Percentiles rank a stretch among this genome's conserved stretches.
Evolutionary conservation across 2,329 filamentous ascomycete species (phyloP).

Genomic region (Fusarium palustre): DNA sequence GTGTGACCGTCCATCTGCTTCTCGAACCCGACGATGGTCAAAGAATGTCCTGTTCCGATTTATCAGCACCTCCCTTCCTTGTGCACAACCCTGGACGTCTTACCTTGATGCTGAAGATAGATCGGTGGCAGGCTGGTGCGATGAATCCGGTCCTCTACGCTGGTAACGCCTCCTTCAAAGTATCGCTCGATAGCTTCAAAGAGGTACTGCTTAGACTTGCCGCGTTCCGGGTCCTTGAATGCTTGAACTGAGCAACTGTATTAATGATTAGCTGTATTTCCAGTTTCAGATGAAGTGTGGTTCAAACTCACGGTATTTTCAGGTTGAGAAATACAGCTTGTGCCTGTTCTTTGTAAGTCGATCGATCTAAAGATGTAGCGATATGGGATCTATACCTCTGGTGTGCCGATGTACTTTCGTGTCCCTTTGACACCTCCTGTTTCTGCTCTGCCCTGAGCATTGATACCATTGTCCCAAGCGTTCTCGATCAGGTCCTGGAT

Average conservation of each 20-base stretch:
- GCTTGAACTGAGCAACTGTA: conserved; percentile 73
- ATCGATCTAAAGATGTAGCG: background rate
- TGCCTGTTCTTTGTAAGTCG: conserved; percentile 62
- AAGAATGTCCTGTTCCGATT: conserved; percentile 75
- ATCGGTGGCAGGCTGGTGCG: conserved; percentile 82
- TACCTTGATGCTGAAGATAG: conserved; percentile 87
- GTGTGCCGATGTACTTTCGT: conserved; percentile 94
- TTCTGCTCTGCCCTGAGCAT: conserved; percentile 77
- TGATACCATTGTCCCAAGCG: conserved; percentile 90
- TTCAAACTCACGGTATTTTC: conserved; percentile 68
- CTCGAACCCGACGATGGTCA: conserved; percentile 91
- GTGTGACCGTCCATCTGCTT: conserved; percentile 70
- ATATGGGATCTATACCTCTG: conserved; percentile 70
- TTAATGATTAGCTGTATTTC: background rate
- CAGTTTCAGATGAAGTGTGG: background rate
- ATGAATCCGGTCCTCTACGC: conserved; percentile 67
- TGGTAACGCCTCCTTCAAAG: conserved; percentile 67
- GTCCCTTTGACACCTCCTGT: conserved; percentile 90
- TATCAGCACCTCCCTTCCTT: background rate
- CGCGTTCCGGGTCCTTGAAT: conserved; percentile 62
- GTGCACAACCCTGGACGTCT: conserved; percentile 6
- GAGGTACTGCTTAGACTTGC: conserved; percentile 65
- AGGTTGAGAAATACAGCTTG: conserved; percentile 81
- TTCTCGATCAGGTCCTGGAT: conserved; percentile 88
- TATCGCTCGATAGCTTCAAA: conserved; percentile 78